A percentile compares a stretch with the other conserved stretches of the same genome.
Evolutionary conservation across 352 stramenopile genomes (phyloP).

Genomic region (Vaucheria bursata): DNA sequence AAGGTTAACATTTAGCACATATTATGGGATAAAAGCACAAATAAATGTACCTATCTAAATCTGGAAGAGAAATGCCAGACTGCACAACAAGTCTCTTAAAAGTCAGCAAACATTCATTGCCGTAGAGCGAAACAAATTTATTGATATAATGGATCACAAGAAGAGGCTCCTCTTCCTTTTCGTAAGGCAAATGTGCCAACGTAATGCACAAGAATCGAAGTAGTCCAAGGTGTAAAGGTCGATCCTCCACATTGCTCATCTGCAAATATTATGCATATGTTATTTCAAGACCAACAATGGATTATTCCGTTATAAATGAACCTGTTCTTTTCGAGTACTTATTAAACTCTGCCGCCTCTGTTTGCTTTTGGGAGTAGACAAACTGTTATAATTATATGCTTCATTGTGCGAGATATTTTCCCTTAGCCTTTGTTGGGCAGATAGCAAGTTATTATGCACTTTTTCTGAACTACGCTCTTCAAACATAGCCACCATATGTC

Average conservation of each 20-base stretch:
- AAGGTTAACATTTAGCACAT: neutral
- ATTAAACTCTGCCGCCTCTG: neutral
- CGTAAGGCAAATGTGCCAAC: slow-evolving; percentile 29
- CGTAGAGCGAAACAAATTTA: slow-evolving; percentile 11
- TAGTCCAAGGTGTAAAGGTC: slow-evolving; percentile 13
- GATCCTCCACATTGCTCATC: no score
- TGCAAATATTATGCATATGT: neutral
- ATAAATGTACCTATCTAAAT: neutral
- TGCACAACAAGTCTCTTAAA: neutral
- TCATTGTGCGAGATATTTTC: no score
- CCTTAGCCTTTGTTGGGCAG: neutral
- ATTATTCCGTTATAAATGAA: neutral
- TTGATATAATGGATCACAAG: slow-evolving; percentile 36
- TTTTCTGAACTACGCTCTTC: neutral
- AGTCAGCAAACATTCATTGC: neutral
- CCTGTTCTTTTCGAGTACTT: neutral
- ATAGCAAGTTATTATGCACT: neutral
- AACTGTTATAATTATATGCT: no score
- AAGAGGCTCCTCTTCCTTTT: slow-evolving; percentile 38
- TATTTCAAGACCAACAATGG: neutral
- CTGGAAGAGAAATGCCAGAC: neutral
- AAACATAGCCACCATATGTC: neutral
- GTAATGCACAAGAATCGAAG: slow-evolving; percentile 31
- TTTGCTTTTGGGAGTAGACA: no score
- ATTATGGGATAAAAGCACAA: neutral